Percentiles rank a stretch among this genome's conserved stretches.
Evolutionary conservation across 2,329 filamentous ascomycete species (phyloP).

Genomic region (Aureobasidium leucospermi): DNA sequence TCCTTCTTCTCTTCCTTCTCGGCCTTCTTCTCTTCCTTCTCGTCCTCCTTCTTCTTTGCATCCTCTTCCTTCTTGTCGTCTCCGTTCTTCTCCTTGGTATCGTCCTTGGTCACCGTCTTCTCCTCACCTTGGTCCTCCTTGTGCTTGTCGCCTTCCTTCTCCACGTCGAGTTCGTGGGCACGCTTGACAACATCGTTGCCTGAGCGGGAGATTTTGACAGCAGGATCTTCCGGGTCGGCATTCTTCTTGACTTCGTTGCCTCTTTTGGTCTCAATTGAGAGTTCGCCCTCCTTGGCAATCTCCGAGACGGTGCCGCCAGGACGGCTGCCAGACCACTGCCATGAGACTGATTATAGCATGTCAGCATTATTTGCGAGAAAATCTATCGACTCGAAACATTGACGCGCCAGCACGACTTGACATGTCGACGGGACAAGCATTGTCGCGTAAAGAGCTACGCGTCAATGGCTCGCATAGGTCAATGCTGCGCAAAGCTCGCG

Average conservation of each 20-base stretch:
- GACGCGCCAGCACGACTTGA: conserved; percentile 3
- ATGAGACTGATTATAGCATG: conserved; percentile 45
- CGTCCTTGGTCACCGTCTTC: conserved; percentile 16
- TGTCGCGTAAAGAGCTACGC: not conserved
- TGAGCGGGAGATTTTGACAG: conserved; percentile 50
- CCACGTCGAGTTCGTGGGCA: conserved; percentile 52
- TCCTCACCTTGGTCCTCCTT: conserved; percentile 27
- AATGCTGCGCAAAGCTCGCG: not conserved
- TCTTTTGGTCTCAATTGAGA: conserved; percentile 53
- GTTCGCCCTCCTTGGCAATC: conserved; percentile 50
- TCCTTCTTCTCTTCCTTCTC: conserved; percentile 17
- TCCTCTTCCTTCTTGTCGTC: conserved; percentile 18
- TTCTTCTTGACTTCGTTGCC: conserved; percentile 60
- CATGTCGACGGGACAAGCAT: conserved; percentile 13
- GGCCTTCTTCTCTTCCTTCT: conserved; percentile 19
- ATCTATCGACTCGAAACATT: not conserved
- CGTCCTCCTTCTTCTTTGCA: conserved; percentile 18
- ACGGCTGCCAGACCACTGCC: conserved; percentile 51
- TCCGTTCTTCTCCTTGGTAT: conserved; percentile 18
- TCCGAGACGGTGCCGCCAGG: conserved; percentile 53
- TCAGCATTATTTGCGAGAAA: conserved; percentile 12
- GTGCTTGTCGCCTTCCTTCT: conserved; percentile 38
- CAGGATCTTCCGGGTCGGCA: conserved; percentile 53
- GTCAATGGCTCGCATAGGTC: not conserved
- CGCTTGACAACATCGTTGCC: conserved; percentile 61